phyloP scores from a whole-genome alignment of 2,329 filamentous ascomycete genomes.

The Apiospora aurea region DNA sequence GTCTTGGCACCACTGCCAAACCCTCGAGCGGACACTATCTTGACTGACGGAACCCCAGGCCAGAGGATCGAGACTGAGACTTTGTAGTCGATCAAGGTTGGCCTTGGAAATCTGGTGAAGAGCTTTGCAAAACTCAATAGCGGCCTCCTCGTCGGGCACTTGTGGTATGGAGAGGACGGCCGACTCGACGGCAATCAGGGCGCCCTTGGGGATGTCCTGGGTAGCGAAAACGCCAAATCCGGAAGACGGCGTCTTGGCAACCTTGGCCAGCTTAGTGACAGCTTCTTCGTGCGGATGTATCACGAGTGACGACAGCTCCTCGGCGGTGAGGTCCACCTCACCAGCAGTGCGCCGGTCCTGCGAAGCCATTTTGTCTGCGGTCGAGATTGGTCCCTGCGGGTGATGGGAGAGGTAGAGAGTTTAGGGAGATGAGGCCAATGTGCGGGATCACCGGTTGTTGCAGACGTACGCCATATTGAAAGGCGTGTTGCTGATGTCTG shows the following conservation, averaged over 20 bases:
- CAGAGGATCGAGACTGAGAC: constrained; percentile 14
- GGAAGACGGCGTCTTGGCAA: background rate
- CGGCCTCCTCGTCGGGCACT: constrained; percentile 22
- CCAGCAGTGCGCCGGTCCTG: background rate
- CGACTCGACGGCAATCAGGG: constrained; percentile 30
- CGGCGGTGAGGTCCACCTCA: background rate
- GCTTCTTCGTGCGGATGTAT: background rate
- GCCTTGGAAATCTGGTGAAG: background rate
- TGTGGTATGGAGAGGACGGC: constrained; percentile 30
- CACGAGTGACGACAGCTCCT: background rate
- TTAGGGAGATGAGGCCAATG: background rate
- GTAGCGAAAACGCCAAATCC: constrained; percentile 31
- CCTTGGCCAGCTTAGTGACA: constrained; percentile 1
- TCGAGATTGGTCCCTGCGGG: background rate
- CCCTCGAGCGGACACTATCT: background rate
- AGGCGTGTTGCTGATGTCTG: background rate
- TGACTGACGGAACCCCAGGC: background rate
- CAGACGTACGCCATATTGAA: background rate
- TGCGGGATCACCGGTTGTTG: background rate
- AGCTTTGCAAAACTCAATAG: constrained; percentile 2
- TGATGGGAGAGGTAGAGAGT: background rate
- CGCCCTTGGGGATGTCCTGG: constrained; percentile 31
- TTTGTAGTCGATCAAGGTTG: background rate
- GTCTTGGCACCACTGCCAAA: constrained; percentile 20
- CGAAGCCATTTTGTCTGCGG: background rate